Evolutionary conservation across 73 alveolate genomes (phyloP).

Genomic region (Blepharisma japonicum): DNA sequence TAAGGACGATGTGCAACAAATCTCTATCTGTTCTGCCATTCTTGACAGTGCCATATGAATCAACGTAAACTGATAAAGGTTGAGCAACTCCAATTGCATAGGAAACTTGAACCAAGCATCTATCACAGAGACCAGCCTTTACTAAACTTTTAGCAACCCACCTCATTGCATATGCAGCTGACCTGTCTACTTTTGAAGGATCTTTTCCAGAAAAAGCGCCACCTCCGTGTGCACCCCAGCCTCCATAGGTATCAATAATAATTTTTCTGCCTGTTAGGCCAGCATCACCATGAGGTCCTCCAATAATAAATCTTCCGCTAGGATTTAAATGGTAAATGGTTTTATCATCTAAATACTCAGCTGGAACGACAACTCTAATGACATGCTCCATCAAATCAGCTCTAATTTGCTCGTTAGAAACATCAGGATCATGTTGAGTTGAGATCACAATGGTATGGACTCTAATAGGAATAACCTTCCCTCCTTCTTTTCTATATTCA

Average conservation of each 20-base stretch:
- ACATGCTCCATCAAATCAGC: slow-evolving; percentile 74
- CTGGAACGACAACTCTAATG: slow-evolving; percentile 82
- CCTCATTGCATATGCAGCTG: slow-evolving; percentile 97
- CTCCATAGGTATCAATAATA: slow-evolving; percentile 97
- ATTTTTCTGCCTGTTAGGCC: slow-evolving; percentile 98
- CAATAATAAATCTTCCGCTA: slow-evolving; percentile 92
- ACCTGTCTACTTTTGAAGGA: slow-evolving; percentile 97
- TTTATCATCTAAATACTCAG: slow-evolving; percentile 71
- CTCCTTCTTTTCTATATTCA: slow-evolving; percentile 85
- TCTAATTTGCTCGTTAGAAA: slow-evolving; percentile 69
- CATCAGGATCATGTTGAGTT: slow-evolving; percentile 88
- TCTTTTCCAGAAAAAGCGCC: slow-evolving; percentile 99
- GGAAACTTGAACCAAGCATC: slow-evolving; percentile 88
- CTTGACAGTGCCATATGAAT: slow-evolving; percentile 76
- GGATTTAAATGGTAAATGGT: slow-evolving; percentile 87
- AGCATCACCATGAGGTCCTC: slow-evolving; percentile 99
- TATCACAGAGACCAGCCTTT: slow-evolving; percentile 66
- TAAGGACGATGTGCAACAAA: slow-evolving; percentile 57
- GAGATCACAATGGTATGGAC: slow-evolving; percentile 92
- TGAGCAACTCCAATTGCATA: slow-evolving; percentile 81
- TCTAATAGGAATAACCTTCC: slow-evolving; percentile 79
- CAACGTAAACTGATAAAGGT: slow-evolving; percentile 83
- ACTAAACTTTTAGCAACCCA: slow-evolving; percentile 83
- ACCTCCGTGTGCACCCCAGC: slow-evolving; percentile 95
- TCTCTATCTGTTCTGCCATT: slow-evolving; percentile 65